Conservation (phyloP, 768 basidiomycete species). For the Auriscalpium microsporum region DNA sequence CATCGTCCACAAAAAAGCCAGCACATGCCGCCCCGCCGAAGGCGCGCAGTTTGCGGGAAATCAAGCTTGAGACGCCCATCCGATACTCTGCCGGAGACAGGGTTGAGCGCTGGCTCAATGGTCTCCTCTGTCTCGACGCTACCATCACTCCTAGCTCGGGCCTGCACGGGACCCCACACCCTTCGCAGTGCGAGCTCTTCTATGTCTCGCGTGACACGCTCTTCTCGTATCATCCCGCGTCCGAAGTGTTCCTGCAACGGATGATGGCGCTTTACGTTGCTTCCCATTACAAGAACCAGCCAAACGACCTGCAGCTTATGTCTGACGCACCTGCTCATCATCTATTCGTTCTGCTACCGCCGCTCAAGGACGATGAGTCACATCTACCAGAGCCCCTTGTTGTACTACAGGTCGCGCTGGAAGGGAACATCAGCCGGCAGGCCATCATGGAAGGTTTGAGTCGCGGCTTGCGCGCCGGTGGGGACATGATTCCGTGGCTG, state of each 20-base stretch:
- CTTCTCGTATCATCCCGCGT: slow-evolving; percentile 95
- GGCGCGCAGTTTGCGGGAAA: slow-evolving; percentile 77
- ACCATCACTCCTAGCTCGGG: slow-evolving; percentile 44
- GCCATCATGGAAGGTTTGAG: slow-evolving; percentile 80
- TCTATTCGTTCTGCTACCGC: slow-evolving; percentile 91
- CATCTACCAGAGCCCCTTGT: slow-evolving; percentile 91
- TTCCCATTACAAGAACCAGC: slow-evolving; percentile 98
- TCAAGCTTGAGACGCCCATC: slow-evolving; percentile 92
- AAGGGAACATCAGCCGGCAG: slow-evolving; percentile 84
- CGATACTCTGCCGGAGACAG: slow-evolving; percentile 82
- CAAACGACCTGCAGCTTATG: slow-evolving; percentile 96
- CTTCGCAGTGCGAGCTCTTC: slow-evolving; percentile 88
- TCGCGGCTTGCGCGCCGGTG: slow-evolving; percentile 77
- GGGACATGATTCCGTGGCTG: slow-evolving; percentile 98
- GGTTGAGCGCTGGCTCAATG: slow-evolving; percentile 92
- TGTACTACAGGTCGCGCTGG: slow-evolving; percentile 91
- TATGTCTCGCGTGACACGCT: slow-evolving; percentile 93
- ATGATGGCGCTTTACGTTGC: slow-evolving; percentile 99
- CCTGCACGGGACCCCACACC: slow-evolving; percentile 86
- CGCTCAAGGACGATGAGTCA: slow-evolving; percentile 84
- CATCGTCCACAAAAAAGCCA: slow-evolving; percentile 45
- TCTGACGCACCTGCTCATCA: slow-evolving; percentile 96
- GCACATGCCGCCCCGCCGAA: slow-evolving; percentile 48
- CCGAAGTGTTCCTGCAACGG: slow-evolving; percentile 94
- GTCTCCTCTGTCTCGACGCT: slow-evolving; percentile 84